Conservation (phyloP, 768 basidiomycete genomes). For the Lenzites betulinus region DNA sequence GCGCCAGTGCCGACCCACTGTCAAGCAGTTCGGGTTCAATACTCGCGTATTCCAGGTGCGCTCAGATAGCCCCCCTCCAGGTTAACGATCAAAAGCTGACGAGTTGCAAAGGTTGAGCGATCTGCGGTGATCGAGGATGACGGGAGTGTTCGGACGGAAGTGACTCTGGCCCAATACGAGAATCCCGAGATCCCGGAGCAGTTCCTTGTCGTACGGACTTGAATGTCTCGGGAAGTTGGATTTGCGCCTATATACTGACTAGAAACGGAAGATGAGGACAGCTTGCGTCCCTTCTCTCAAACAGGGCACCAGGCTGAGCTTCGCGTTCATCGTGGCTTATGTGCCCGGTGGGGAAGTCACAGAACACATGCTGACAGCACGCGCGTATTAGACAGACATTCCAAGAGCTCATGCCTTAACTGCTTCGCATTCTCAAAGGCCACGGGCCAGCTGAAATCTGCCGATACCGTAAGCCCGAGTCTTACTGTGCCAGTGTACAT, state of each 20-base stretch:
- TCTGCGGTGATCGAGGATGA: conserved; percentile 38
- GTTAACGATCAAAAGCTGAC: not conserved
- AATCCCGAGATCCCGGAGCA: conserved; percentile 70
- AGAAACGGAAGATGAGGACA: not conserved
- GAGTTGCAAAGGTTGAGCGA: conserved; percentile 47
- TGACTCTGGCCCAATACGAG: conserved; percentile 54
- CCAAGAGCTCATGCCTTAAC: too few species aligned
- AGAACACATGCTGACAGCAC: too few species aligned
- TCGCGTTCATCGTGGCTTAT: too few species aligned
- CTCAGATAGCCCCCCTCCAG: not conserved
- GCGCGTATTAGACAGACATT: too few species aligned
- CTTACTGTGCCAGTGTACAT: not conserved
- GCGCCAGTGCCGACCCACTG: conserved; percentile 48
- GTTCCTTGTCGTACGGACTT: conserved; percentile 67
- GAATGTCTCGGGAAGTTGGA: not conserved
- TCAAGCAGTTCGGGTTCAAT: conserved; percentile 68
- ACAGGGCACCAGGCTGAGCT: too few species aligned
- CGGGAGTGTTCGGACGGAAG: conserved; percentile 41
- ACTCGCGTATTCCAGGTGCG: conserved; percentile 71
- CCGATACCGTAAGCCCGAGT: not conserved
- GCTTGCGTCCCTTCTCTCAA: not conserved
- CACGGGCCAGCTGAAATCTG: not conserved
- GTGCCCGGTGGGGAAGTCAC: too few species aligned
- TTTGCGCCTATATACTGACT: not conserved
- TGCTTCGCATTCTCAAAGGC: too few species aligned